phyloP scores from a whole-genome alignment of 257 asterid species.

The Rehmannia glutinosa region DNA sequence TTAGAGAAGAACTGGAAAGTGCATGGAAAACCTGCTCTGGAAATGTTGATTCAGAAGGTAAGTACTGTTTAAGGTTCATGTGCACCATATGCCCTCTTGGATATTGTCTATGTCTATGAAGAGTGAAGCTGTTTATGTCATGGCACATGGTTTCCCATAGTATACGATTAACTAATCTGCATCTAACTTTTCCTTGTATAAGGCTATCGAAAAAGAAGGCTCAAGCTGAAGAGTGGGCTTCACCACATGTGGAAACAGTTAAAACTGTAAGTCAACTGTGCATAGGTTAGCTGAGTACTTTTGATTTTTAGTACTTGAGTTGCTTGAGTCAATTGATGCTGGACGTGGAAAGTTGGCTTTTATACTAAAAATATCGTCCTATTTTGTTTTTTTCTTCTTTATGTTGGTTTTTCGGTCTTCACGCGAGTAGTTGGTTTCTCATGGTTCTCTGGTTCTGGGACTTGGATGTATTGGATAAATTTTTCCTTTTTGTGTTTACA shows the following conservation, averaged over 20 bases:
- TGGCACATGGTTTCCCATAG: slow-evolving; percentile 15
- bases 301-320: slow-evolving; percentile 10
- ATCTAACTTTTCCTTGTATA: slow-evolving; percentile 13
- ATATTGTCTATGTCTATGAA: not conserved
- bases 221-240: slow-evolving; percentile 80
- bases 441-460: no score
- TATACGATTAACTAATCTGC: not conserved
- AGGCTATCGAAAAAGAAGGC: slow-evolving; percentile 82
- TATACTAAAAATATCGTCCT: no score
- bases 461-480: no score
- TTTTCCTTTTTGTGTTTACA: no score
- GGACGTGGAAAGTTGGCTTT: slow-evolving; percentile 2
- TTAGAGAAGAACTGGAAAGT: slow-evolving; percentile 73
- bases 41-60: slow-evolving; percentile 57
- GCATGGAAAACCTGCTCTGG: slow-evolving; percentile 81
- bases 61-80: slow-evolving; percentile 21
- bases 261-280: slow-evolving; percentile 57
- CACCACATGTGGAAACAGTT: slow-evolving; percentile 75
- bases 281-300: slow-evolving; percentile 2
- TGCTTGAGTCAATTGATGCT: not conserved
- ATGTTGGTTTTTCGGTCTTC: not conserved
- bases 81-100: slow-evolving; percentile 2
- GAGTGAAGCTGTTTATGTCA: not conserved
- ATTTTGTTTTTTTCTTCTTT: not conserved
- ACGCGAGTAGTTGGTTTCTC: not conserved